phyloP scores from a whole-genome alignment of 2,329 filamentous ascomycete genomes.

The Claviceps sp. region DNA sequence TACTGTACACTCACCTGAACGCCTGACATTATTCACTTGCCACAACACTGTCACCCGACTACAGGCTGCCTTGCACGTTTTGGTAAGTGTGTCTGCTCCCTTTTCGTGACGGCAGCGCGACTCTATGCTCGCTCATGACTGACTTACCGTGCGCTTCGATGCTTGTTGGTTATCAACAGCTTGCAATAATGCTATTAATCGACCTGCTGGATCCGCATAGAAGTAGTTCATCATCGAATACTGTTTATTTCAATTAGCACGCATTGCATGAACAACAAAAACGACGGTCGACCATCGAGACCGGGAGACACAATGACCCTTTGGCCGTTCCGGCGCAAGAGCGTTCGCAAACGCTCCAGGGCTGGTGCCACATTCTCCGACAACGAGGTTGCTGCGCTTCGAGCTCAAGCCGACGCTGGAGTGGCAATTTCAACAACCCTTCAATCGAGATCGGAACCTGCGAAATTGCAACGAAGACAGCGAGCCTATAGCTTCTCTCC shows the following conservation, averaged over 20 bases:
- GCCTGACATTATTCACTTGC: not conserved
- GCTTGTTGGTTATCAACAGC: not conserved
- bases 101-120: not conserved
- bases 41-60: not conserved
- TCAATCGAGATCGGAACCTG: constrained; percentile 31
- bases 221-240: not conserved
- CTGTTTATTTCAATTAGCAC: not conserved
- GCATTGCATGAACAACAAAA: not conserved
- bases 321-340: constrained; percentile 72
- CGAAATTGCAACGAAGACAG: constrained; percentile 32
- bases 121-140: not conserved
- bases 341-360: constrained; percentile 47
- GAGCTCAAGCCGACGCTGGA: constrained; percentile 21
- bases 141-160: not conserved
- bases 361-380: constrained; percentile 41
- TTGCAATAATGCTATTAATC: constrained; percentile 5
- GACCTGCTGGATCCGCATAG: constrained; percentile 1
- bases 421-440: constrained; percentile 14
- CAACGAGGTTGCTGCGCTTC: constrained; percentile 30
- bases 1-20: no score
- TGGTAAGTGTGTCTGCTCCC: not conserved
- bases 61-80: not conserved
- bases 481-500: constrained; percentile 51
- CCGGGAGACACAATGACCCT: constrained; percentile 47
- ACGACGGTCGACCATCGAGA: not conserved